Evolutionary conservation across 2,329 filamentous ascomycete species (phyloP).

Genomic region (Arthroderma uncinatum): DNA sequence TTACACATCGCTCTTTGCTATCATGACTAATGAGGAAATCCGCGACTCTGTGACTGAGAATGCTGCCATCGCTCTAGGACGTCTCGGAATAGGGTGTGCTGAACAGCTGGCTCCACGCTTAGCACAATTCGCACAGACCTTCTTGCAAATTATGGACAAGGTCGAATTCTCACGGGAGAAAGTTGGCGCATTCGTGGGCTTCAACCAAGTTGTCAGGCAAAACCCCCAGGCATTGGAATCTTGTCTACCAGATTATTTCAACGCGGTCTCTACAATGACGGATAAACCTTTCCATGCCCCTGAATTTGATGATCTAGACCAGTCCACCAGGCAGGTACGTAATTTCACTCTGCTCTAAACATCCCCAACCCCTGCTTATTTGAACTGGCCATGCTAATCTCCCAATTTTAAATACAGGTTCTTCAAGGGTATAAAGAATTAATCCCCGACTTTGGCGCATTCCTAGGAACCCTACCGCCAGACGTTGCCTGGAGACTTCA

Average conservation of each 20-base stretch:
- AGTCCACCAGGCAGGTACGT: slow-evolving; percentile 65
- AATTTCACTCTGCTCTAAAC: not conserved
- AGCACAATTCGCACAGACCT: slow-evolving; percentile 66
- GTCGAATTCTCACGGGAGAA: slow-evolving; percentile 89
- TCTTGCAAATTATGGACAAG: slow-evolving; percentile 69
- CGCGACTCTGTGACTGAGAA: slow-evolving; percentile 86
- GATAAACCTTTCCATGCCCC: slow-evolving; percentile 52
- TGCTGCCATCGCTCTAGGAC: slow-evolving; percentile 80
- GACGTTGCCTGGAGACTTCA: slow-evolving; percentile 33
- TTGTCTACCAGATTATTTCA: slow-evolving; percentile 70
- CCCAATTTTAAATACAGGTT: slow-evolving; percentile 21
- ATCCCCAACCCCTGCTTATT: not conserved
- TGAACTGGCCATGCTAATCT: slow-evolving; percentile 6
- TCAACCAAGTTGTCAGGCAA: slow-evolving; percentile 68
- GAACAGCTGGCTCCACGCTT: slow-evolving; percentile 69
- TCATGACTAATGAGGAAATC: slow-evolving; percentile 74
- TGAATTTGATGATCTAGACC: slow-evolving; percentile 49
- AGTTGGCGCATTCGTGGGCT: slow-evolving; percentile 82
- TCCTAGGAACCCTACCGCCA: slow-evolving; percentile 33
- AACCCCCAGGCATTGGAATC: slow-evolving; percentile 91
- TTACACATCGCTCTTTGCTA: slow-evolving; percentile 64
- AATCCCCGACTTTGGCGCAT: slow-evolving; percentile 39
- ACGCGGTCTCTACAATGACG: slow-evolving; percentile 62
- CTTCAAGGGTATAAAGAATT: slow-evolving; percentile 39
- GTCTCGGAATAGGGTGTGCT: slow-evolving; percentile 69